Conservation (phyloP, 257 asterid species). For the Thymus quinquecostatus region DNA sequence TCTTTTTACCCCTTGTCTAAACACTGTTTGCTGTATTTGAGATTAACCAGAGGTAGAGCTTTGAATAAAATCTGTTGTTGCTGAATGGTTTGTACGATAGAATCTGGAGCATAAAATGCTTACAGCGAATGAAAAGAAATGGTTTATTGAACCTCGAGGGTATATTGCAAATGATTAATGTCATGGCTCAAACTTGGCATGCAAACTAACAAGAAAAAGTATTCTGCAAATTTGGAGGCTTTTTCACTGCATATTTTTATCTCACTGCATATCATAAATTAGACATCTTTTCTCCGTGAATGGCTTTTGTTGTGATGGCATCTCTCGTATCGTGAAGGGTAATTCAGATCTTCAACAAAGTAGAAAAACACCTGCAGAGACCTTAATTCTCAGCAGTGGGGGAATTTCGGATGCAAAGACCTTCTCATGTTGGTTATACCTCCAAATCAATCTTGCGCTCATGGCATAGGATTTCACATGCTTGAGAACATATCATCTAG, state of each 20-base stretch:
- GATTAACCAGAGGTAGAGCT: no score
- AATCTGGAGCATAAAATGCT: no score
- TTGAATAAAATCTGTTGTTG: no score
- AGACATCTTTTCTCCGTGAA: conserved; percentile 43
- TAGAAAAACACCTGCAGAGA: conserved; percentile 94
- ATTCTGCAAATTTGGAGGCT: conserved; percentile 13
- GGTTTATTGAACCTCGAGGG: no score
- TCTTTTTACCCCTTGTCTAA: no score
- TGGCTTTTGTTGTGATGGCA: conserved; percentile 59
- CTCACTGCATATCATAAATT: conserved; percentile 24
- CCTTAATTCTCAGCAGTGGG: conserved; percentile 99
- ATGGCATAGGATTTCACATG: conserved; percentile 15
- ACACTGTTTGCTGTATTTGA: no score
- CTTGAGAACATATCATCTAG: background rate
- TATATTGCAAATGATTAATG: no score
- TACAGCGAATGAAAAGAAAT: no score
- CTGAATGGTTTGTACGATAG: no score
- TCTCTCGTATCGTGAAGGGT: conserved; percentile 77
- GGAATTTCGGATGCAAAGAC: conserved; percentile 93
- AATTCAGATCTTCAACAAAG: conserved; percentile 50
- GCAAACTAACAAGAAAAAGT: background rate
- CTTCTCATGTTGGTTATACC: conserved; percentile 5
- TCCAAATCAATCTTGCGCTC: background rate
- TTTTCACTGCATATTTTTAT: background rate
- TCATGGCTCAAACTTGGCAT: no score